phyloP scores from a whole-genome alignment of 352 stramenopile species.

The Globisporangium recalcitrans region DNA sequence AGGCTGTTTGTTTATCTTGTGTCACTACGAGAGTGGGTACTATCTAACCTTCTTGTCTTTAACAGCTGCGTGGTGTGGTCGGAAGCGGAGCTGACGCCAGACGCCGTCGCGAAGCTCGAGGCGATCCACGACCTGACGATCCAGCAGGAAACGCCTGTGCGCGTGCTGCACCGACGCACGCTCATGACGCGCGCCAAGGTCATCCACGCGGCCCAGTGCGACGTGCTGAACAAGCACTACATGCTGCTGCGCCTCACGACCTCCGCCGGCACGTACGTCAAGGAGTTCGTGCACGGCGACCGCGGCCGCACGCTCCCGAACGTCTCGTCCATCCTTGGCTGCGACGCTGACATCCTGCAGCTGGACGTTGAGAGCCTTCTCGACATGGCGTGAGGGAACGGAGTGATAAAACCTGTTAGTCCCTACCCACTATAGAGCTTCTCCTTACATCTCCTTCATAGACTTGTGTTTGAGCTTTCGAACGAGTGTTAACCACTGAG shows the following conservation, averaged over 20 bases:
- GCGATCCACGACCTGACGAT: slow-evolving; percentile 84
- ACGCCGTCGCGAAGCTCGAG: slow-evolving; percentile 68
- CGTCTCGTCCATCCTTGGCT: slow-evolving; percentile 88
- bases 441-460: not conserved
- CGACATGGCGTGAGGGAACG: slow-evolving; percentile 37
- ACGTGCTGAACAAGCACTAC: slow-evolving; percentile 95
- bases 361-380: slow-evolving; percentile 94
- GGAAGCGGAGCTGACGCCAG: slow-evolving; percentile 46
- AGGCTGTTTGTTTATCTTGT: not conserved
- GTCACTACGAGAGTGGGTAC: not conserved
- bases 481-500: not conserved
- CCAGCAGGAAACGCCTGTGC: slow-evolving; percentile 95
- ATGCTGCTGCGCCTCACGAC: slow-evolving; percentile 95
- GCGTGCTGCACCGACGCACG: slow-evolving; percentile 96
- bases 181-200: slow-evolving; percentile 90
- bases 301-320: slow-evolving; percentile 95
- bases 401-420: not conserved
- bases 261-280: slow-evolving; percentile 97
- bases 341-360: slow-evolving; percentile 95
- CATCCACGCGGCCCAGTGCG: slow-evolving; percentile 82
- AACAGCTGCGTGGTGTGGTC: slow-evolving; percentile 77
- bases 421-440: not conserved
- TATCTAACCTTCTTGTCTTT: not conserved
- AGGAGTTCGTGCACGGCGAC: slow-evolving; percentile 99
- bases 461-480: not conserved